Evolutionary conservation across 2,329 filamentous ascomycete genomes (phyloP).

Genomic region (Trichoderma arundinaceum): DNA sequence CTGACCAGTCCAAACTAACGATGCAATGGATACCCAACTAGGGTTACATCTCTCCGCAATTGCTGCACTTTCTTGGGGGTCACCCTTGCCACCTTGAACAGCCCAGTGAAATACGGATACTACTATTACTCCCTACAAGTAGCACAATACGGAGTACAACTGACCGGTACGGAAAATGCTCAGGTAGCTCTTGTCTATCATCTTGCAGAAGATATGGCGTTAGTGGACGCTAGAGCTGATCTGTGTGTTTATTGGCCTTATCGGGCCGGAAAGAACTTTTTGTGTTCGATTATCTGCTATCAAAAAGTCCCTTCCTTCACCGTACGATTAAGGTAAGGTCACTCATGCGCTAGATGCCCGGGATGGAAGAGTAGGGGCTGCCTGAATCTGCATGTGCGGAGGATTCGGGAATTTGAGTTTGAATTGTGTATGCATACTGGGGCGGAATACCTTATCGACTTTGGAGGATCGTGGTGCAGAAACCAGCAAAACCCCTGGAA

Average conservation of each 20-base stretch:
- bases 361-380: not conserved
- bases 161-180: not conserved
- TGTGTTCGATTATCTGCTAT: not conserved
- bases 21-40: not conserved
- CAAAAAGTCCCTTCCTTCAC: conserved; percentile 5
- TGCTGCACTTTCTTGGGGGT: conserved; percentile 1
- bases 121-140: not conserved
- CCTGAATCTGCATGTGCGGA: not conserved
- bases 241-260: not conserved
- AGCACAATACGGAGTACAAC: not conserved
- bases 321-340: not conserved
- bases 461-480: not conserved
- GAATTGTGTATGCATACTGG: not conserved
- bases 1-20: not conserved
- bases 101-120: not conserved
- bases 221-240: not conserved
- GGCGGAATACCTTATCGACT: not conserved
- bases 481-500: not conserved
- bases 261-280: conserved; percentile 12
- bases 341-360: not conserved
- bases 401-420: not conserved
- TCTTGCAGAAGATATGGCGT: not conserved
- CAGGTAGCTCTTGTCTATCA: not conserved
- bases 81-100: conserved; percentile 6
- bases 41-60: conserved; percentile 20